Evolutionary conservation across 805 yeast genomes (phyloP).

Genomic region (Saccharomycopsis sp.): DNA sequence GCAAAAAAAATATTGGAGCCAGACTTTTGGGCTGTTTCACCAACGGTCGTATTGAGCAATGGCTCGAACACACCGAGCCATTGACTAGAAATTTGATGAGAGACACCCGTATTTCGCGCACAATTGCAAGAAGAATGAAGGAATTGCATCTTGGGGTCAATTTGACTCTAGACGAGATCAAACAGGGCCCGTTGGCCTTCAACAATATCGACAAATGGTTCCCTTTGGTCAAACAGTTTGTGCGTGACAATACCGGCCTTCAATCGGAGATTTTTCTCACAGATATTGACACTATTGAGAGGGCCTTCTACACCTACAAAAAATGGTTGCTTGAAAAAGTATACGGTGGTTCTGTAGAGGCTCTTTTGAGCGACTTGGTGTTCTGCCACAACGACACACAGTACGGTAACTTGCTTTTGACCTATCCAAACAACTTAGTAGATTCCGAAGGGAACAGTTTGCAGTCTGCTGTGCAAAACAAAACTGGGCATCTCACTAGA

Average conservation of each 20-base stretch:
- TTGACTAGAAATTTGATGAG: slow-evolving; percentile 68
- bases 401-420: slow-evolving; percentile 81
- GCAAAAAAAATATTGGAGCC: slow-evolving; percentile 80
- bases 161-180: slow-evolving; percentile 49
- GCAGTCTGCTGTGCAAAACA: background rate
- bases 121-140: slow-evolving; percentile 94
- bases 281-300: slow-evolving; percentile 45
- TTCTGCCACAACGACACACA: slow-evolving; percentile 97
- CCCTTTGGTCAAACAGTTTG: slow-evolving; percentile 35
- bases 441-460: slow-evolving; percentile 25
- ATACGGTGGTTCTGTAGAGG: slow-evolving; percentile 35
- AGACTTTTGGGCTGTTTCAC: slow-evolving; percentile 78
- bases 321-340: slow-evolving; percentile 48
- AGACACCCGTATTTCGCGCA: slow-evolving; percentile 66
- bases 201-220: slow-evolving; percentile 66
- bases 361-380: slow-evolving; percentile 45
- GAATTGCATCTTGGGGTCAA: slow-evolving; percentile 81
- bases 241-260: slow-evolving; percentile 35
- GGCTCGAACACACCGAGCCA: slow-evolving; percentile 73
- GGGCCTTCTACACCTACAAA: slow-evolving; percentile 44
- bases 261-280: slow-evolving; percentile 36
- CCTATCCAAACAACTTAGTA: slow-evolving; percentile 36
- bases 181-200: slow-evolving; percentile 65
- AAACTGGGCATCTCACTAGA: background rate
- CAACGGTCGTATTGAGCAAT: slow-evolving; percentile 94